Base-by-base conservation (phyloP, 2,329 filamentous ascomycete genomes). In the Paecilomyces niveus region DNA sequence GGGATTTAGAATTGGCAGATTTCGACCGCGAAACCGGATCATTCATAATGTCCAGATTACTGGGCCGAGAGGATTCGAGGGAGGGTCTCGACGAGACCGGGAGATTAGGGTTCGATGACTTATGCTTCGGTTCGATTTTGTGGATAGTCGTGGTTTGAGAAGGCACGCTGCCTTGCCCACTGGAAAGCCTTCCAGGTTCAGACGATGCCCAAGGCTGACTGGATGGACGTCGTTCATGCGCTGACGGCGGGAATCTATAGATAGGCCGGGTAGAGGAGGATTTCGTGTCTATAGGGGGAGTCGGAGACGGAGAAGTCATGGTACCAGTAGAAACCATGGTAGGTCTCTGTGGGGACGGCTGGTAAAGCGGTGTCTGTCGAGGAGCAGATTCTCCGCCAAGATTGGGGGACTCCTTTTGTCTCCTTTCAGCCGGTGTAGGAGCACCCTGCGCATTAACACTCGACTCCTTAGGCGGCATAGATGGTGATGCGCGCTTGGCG, bases 251-350 rank as follows among this genome's bases (percentile, higher is more conserved):
- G 13, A 86, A 81, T 54, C 80, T 79, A 74, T 81, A 83, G 39
- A 85, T 80, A 2, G 83, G 73, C 18, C 73, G 73, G 58, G 64
- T 70, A 15, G 71, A 55, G 61, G 59, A 58, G 18, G 70, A 35
- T 51, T 70, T 68, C 18, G 59, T 63, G 31, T 73, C 70, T 32
- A 56, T 62, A 49, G 68, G 32, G 11, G 67, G 68, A 24, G 77
- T 75, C 39, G 39, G 72, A 4, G 79, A 74, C 15, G 78, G 76
- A 49, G 80, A 80, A 4, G 92, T 96, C 86, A 94, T 93, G 0
- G 91, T 95, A 11, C 91, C 92, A 58, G 85, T 88, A 9, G 86
- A 89, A 8, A 87, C 82, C 80, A 87, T 82, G 51, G 68, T 58
- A 54, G 83, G 76, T 54, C 76, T 77, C 63, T 79, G 76, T 33